Conservation (phyloP, 1,284 basidiomycete species). For the Fistulinella staudtii region DNA sequence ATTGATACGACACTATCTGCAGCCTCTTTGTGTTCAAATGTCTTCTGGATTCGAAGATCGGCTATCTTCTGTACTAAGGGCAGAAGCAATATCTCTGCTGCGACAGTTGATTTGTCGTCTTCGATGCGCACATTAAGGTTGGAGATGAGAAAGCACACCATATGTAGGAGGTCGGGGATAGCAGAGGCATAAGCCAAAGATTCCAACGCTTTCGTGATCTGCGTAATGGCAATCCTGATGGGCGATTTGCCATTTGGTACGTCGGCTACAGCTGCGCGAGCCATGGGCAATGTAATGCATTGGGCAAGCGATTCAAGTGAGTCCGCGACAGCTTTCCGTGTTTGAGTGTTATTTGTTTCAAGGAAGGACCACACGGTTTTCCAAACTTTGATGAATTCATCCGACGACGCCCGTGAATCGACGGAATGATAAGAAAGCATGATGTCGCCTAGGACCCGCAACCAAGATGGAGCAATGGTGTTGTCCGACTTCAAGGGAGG, state of each 20-base stretch:
- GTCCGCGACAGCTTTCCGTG: conserved; percentile 60
- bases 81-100: conserved; percentile 70
- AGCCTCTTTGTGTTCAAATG: conserved; percentile 88
- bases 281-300: conserved; percentile 67
- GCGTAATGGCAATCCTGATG: conserved; percentile 59
- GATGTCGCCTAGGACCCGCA: conserved; percentile 65
- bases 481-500: conserved; percentile 66
- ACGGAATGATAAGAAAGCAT: conserved; percentile 57
- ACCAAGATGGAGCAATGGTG: conserved; percentile 67
- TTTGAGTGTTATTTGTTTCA: conserved; percentile 53
- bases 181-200: conserved; percentile 64
- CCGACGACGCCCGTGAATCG: conserved; percentile 46
- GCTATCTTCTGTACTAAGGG: conserved; percentile 75
- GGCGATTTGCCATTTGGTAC: conserved; percentile 43
- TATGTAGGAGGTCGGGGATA: conserved; percentile 67
- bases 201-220: conserved; percentile 64
- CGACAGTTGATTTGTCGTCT: conserved; percentile 44
- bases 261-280: conserved; percentile 49
- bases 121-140: conserved; percentile 41
- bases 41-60: conserved; percentile 71
- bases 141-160: conserved; percentile 54
- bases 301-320: conserved; percentile 61
- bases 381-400: conserved; percentile 68
- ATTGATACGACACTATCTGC: conserved; percentile 80
- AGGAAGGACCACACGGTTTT: conserved; percentile 73